phyloP scores from a whole-genome alignment of 352 stramenopile species.

The Pythium phragmiticola region DNA sequence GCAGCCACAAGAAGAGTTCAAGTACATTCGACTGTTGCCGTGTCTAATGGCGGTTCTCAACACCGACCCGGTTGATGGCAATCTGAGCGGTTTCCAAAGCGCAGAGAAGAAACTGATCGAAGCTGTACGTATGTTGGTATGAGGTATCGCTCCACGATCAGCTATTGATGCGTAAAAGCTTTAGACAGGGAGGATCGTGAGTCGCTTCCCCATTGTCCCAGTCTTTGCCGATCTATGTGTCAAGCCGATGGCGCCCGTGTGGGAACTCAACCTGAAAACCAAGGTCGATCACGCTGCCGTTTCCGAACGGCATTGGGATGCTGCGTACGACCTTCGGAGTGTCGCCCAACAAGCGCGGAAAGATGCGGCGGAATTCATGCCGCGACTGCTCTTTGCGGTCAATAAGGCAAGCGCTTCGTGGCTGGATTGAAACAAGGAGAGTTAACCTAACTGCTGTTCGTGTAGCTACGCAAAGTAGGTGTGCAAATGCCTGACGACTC shows the following conservation, averaged over 20 bases:
- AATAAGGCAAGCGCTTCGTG: slow-evolving; percentile 34
- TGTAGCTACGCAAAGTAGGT: slow-evolving; percentile 8
- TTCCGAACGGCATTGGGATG: slow-evolving; percentile 12
- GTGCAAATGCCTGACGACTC: neutral
- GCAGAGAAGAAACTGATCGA: slow-evolving; percentile 58
- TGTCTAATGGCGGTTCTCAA: slow-evolving; percentile 52
- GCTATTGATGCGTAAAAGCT: neutral
- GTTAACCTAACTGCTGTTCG: neutral
- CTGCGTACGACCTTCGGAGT: slow-evolving; percentile 15
- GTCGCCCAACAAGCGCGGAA: slow-evolving; percentile 20
- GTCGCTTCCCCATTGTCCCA: slow-evolving; percentile 47
- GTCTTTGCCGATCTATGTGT: slow-evolving; percentile 51
- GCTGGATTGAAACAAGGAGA: neutral
- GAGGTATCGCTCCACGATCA: neutral
- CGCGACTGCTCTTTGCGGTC: slow-evolving; percentile 35
- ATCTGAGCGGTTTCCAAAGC: slow-evolving; percentile 30
- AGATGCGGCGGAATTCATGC: slow-evolving; percentile 37
- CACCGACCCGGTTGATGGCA: slow-evolving; percentile 23
- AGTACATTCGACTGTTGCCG: slow-evolving; percentile 50
- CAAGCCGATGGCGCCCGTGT: slow-evolving; percentile 32
- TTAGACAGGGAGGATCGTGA: slow-evolving; percentile 43
- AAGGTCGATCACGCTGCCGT: neutral
- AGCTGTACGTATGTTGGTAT: slow-evolving; percentile 32
- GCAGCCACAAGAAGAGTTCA: slow-evolving; percentile 42
- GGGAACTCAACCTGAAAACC: slow-evolving; percentile 22